phyloP scores from a whole-genome alignment of 1,284 basidiomycete species.

The Cryptococcus sp. region DNA sequence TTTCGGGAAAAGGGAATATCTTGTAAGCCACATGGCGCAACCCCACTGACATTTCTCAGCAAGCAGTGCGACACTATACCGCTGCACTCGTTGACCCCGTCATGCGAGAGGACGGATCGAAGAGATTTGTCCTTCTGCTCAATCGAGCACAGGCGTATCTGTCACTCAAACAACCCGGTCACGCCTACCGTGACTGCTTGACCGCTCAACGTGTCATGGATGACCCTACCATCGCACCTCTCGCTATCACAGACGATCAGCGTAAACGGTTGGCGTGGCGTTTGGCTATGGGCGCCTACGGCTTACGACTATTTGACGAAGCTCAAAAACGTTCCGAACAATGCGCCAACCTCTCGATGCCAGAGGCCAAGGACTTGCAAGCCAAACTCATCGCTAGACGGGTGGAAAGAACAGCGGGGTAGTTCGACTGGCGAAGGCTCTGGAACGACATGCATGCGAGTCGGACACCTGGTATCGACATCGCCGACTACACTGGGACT shows the following conservation, averaged over 20 bases:
- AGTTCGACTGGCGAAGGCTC: conserved; percentile 10
- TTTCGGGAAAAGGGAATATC: neutral
- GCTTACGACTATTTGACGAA: neutral
- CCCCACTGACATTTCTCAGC: neutral
- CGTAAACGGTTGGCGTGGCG: conserved; percentile 3
- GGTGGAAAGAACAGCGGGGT: too few relatives aligned
- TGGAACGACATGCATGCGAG: neutral
- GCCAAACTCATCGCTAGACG: neutral
- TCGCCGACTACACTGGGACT: conserved; percentile 13
- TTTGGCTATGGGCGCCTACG: conserved; percentile 4
- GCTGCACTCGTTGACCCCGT: conserved; percentile 1
- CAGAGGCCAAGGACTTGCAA: neutral
- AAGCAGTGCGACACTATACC: conserved; percentile 1
- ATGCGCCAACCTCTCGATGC: neutral
- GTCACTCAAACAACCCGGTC: neutral
- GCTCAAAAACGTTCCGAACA: neutral
- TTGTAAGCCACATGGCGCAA: neutral
- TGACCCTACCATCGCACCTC: neutral
- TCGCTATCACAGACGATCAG: neutral
- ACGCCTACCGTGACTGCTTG: conserved; percentile 7
- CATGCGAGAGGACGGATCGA: neutral
- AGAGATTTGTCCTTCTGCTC: neutral
- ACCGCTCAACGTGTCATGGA: neutral
- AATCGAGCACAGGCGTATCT: conserved; percentile 11
- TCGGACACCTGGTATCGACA: conserved; percentile 1